These are phyloP conservation scores for Schwanniomyces occidentalis DNA, from an alignment of 805 yeast species.

Conservation along the genomic window DNA sequence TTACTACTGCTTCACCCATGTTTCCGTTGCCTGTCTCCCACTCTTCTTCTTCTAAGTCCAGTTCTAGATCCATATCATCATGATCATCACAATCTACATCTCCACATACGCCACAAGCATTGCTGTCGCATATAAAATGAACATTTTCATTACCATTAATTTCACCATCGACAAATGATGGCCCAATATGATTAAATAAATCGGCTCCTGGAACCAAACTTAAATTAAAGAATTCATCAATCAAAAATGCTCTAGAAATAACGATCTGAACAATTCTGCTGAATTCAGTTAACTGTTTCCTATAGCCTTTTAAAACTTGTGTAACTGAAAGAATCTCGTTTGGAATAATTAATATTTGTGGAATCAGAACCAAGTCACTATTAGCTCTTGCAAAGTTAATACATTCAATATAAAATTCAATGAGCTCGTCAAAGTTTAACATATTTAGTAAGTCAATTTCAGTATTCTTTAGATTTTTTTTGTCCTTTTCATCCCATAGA, in stretches of 20 bases:
- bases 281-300: slow-evolving; percentile 42
- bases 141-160: slow-evolving; percentile 50
- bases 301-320: slow-evolving; percentile 13
- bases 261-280: slow-evolving; percentile 60
- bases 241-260: slow-evolving; percentile 77
- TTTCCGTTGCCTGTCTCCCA: slow-evolving; percentile 13
- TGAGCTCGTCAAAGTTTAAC: slow-evolving; percentile 47
- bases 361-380: slow-evolving; percentile 29
- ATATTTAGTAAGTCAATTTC: slow-evolving; percentile 63
- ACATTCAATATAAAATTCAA: slow-evolving; percentile 39
- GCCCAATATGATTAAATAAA: slow-evolving; percentile 70
- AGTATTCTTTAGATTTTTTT: slow-evolving; percentile 54
- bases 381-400: slow-evolving; percentile 40
- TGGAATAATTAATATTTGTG: slow-evolving; percentile 29
- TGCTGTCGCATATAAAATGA: slow-evolving; percentile 53
- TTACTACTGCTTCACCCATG: slow-evolving; percentile 13
- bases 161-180: slow-evolving; percentile 21
- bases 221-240: slow-evolving; percentile 72
- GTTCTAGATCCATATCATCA: slow-evolving; percentile 16
- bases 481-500: slow-evolving; percentile 59
- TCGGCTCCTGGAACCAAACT: slow-evolving; percentile 92
- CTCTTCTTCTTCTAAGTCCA: slow-evolving; percentile 15
- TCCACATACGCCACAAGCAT: slow-evolving; percentile 34
- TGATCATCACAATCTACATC: slow-evolving; percentile 35
- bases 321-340: slow-evolving; percentile 13